These are phyloP conservation scores for Auricularia cornea DNA, from an alignment of 768 basidiomycete species.

Conservation along the genomic window DNA sequence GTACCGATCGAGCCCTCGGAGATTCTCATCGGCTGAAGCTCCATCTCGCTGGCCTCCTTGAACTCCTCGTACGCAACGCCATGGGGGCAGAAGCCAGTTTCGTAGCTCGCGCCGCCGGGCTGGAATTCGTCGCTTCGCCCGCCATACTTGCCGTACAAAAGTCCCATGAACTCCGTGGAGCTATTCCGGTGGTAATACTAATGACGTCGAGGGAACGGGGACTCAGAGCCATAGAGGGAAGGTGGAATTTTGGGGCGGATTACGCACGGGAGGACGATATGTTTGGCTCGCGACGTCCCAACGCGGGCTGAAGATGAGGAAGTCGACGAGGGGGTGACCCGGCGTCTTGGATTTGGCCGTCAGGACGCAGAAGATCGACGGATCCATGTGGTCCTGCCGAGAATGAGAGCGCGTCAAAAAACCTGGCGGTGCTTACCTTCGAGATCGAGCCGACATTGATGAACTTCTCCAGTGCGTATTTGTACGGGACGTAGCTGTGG, in stretches of 20 bases:
- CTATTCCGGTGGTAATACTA: slow-evolving; percentile 61
- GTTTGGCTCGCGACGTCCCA: slow-evolving; percentile 56
- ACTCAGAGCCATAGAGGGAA: too few relatives aligned
- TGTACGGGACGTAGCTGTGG: slow-evolving; percentile 54
- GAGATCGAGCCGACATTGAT: slow-evolving; percentile 54
- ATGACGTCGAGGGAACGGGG: neutral
- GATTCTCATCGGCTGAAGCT: slow-evolving; percentile 42
- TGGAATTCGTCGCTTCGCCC: slow-evolving; percentile 55
- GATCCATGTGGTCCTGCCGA: slow-evolving; percentile 54
- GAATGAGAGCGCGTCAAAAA: neutral
- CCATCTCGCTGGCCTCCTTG: slow-evolving; percentile 44
- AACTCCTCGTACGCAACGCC: slow-evolving; percentile 50
- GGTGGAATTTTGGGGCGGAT: neutral
- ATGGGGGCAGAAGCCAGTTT: slow-evolving; percentile 57
- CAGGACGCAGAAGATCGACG: slow-evolving; percentile 60
- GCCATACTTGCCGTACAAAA: slow-evolving; percentile 54
- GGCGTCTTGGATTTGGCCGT: slow-evolving; percentile 55
- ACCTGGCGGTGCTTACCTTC: slow-evolving; percentile 11
- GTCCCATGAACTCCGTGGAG: slow-evolving; percentile 55
- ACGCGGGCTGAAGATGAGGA: slow-evolving; percentile 54
- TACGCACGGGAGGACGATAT: slow-evolving; percentile 50
- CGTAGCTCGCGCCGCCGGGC: slow-evolving; percentile 54
- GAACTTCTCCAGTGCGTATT: slow-evolving; percentile 59
- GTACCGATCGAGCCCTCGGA: slow-evolving; percentile 46
- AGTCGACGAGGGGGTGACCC: slow-evolving; percentile 51